Base-by-base conservation (phyloP, 306 rosid genomes). In the Oemleria cerasiformis region DNA sequence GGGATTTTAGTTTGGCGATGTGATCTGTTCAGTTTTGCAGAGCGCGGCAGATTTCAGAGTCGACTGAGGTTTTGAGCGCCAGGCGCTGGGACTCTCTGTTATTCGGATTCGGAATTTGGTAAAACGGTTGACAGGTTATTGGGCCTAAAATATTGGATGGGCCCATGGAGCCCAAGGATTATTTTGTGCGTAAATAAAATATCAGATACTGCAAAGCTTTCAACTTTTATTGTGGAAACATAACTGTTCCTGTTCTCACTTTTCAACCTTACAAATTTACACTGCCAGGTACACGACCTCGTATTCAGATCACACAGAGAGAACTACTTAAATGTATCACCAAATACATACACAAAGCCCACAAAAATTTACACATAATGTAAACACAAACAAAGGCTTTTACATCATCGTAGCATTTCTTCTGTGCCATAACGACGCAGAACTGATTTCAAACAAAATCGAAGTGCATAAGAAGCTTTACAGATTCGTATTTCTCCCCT, bases 401-500 rank as follows among this genome's bases (percentile, higher is more conserved):
- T 75, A 68, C 80, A 83, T 58, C 25, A 49, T 23, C 19, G 50
- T 60, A 3, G 38, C 10, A 20, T 59, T 34, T 40, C 54, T 71
- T 70, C 73, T 17, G 20, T 49, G 63, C 36, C 38, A 2, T 5
- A 5, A 4, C 5, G 21, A 38, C 25, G 40, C 16, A 8, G 0
- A 41, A 19, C 58, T 16, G 30, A 38, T 8, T 42, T 86, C 83
- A 90, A 67, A 48, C 65, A 55, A 88, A 87, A 57, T 87, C 97
- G 67, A 95, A 91, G 69, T 90, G 86, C 92, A 95, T 86, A 36
- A 95, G 96, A 75, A 95, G 96, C 90, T 84, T 95, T 10, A 95
- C 99, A 12, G 88, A 70, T 40, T 70, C 43, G 93, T 88, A 95
- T 86, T 75, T 81, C 8, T 84, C 82, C 61, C 99, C 99, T 85